A percentile compares a stretch with the other conserved stretches of the same genome.
These are phyloP conservation scores for Venturiaceae sp. DNA, from an alignment of 2,329 filamentous ascomycete genomes.

Conservation along the genomic window DNA sequence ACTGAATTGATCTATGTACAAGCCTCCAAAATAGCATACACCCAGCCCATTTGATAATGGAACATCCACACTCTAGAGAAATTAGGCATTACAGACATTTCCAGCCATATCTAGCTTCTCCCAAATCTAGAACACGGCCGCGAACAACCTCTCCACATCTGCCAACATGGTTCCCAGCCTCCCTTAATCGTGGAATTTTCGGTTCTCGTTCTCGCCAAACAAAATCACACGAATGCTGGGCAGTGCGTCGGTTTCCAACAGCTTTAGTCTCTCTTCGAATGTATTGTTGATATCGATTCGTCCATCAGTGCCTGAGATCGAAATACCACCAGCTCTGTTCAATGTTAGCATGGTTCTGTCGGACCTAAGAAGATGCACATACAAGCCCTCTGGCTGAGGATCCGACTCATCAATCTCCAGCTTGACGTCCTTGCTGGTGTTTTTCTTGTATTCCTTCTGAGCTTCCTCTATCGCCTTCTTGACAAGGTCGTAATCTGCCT, in stretches of 20 bases:
- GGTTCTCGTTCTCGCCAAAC: conserved; percentile 91
- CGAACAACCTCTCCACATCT: not conserved
- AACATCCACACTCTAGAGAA: not conserved
- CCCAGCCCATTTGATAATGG: not conserved
- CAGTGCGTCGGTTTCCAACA: conserved; percentile 76
- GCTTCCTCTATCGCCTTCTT: conserved; percentile 73
- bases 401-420: conserved; percentile 70
- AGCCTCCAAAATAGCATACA: not conserved
- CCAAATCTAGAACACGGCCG: not conserved
- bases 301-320: conserved; percentile 70
- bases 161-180: not conserved
- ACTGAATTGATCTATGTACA: not conserved
- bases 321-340: conserved; percentile 69
- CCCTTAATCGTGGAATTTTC: conserved; percentile 84
- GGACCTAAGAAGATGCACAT: conserved; percentile 29
- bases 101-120: not conserved
- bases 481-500: conserved; percentile 66
- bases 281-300: conserved; percentile 99
- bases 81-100: not conserved
- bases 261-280: conserved; percentile 77
- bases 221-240: conserved; percentile 76
- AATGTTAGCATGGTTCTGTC: not conserved
- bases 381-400: conserved; percentile 74
- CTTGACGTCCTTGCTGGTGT: conserved; percentile 57
- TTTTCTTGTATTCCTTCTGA: conserved; percentile 73